Evolutionary conservation across 2,329 filamentous ascomycete genomes (phyloP).

Genomic region (Cytospora piceae): DNA sequence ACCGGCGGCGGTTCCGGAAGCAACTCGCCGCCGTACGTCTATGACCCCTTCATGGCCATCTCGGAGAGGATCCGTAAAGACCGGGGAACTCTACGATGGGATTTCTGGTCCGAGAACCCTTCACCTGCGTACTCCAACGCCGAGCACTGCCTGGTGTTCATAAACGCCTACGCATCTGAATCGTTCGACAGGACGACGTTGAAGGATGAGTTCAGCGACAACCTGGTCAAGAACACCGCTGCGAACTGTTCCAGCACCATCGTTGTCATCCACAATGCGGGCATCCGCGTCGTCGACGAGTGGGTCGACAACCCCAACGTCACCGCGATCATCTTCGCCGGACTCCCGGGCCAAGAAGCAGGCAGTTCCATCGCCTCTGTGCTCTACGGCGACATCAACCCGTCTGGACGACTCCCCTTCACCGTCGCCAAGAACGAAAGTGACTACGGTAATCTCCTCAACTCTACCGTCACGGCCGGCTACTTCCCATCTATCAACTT

Average conservation of each 20-base stretch:
- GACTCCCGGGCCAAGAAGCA: constrained; percentile 66
- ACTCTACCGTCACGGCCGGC: constrained; percentile 50
- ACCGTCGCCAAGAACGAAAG: constrained; percentile 60
- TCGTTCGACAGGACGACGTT: constrained; percentile 66
- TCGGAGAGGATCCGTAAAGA: constrained; percentile 60
- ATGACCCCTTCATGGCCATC: constrained; percentile 67
- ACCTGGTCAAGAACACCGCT: constrained; percentile 60
- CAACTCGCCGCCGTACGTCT: constrained; percentile 79
- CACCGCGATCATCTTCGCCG: constrained; percentile 65
- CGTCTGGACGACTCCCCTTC: constrained; percentile 63
- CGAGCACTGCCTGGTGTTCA: constrained; percentile 63
- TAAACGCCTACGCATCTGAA: constrained; percentile 73
- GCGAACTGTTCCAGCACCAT: constrained; percentile 63
- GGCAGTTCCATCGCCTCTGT: constrained; percentile 59
- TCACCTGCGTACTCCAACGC: constrained; percentile 25
- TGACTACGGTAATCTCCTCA: constrained; percentile 57
- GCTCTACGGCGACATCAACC: constrained; percentile 60
- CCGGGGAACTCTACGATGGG: constrained; percentile 48
- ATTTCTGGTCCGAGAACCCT: constrained; percentile 28
- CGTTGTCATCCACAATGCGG: constrained; percentile 68
- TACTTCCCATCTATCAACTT: constrained; percentile 57
- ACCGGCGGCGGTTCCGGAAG: constrained; percentile 56
- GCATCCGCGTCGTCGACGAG: constrained; percentile 60
- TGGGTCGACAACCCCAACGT: constrained; percentile 68
- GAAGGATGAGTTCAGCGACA: constrained; percentile 67